Base-by-base conservation (phyloP, 805 yeast species). In the Yarrowia keelungensis region DNA sequence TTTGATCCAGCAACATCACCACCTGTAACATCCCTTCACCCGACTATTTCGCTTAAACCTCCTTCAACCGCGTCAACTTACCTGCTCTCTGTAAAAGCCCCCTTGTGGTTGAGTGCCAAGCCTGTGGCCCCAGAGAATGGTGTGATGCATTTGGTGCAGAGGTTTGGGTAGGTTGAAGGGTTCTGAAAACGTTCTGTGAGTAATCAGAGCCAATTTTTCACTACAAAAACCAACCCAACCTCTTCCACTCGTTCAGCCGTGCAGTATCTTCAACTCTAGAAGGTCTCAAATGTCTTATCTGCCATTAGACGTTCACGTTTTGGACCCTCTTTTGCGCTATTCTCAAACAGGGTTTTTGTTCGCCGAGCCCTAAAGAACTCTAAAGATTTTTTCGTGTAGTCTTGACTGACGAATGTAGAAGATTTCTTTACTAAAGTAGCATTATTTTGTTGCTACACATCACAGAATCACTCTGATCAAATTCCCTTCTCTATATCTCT, bases 81-180 rank as follows among this genome's bases (percentile, higher is more conserved):
- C 58, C 35, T 38, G 16, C 16, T 19, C 43, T 14, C 26, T 15
- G 12, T 8, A 14, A 11, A 10, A 15, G 35, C 42, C 19, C 58
- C 43, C 38, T 36, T 26, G 58, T 53, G 58, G n/a, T 26, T 9
- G 22, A 26, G 32, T 38, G 58, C 58, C 58, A 53, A 53, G 58
- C 58, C 58, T 53, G 42, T 36, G 43, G 43, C 42, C 43, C 58
- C 19, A 38, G 56, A 16, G 58, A 53, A 53, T 53, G 58, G 58
- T 53, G 41, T 14, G 58, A 53, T 53, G 58, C 58, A 53, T 53
- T 53, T 35, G 32, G 58, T 36, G 32, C 35, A 51, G 22, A 46
- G 50, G n/a, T 46, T 19, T 46, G 50, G 50, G 26, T 15, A 15
- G 12, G 4, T 26, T 5, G 39, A 38, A 38, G 39, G 10, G 10